These are phyloP conservation scores for Ceriops decandra DNA, from an alignment of 345 rosid genomes.

Conservation along the genomic window DNA sequence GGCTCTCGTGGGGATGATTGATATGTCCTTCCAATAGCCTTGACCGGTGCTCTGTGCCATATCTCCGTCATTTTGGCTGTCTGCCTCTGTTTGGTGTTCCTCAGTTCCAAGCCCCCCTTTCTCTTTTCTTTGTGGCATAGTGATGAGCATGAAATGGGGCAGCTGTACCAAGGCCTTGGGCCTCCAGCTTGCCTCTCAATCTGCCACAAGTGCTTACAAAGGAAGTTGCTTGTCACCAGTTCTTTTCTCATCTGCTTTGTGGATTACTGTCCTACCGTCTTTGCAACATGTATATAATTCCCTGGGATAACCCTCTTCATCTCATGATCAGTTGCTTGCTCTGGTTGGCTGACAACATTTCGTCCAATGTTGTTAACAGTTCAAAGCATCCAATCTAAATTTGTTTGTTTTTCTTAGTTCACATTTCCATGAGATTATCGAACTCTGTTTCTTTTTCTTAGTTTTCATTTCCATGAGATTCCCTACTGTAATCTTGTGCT, in stretches of 20 bases:
- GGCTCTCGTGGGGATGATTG: slow-evolving; percentile 52
- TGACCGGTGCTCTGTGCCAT: slow-evolving; percentile 37
- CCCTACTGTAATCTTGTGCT: slow-evolving; percentile 19
- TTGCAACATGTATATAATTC: slow-evolving; percentile 77
- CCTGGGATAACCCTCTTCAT: slow-evolving; percentile 49
- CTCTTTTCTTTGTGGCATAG: slow-evolving; percentile 64
- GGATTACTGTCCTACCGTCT: slow-evolving; percentile 79
- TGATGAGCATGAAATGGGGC: slow-evolving; percentile 89
- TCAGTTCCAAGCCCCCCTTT: slow-evolving; percentile 17
- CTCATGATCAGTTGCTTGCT: slow-evolving; percentile 39
- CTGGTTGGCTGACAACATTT: slow-evolving; percentile 30
- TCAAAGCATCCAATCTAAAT: slow-evolving; percentile 82
- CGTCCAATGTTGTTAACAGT: slow-evolving; percentile 37
- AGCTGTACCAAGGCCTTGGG: slow-evolving; percentile 59
- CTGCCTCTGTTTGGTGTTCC: slow-evolving; percentile 24
- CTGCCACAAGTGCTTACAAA: slow-evolving; percentile 62
- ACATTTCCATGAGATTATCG: slow-evolving; percentile 36
- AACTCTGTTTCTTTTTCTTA: slow-evolving; percentile 59
- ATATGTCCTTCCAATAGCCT: slow-evolving; percentile 60
- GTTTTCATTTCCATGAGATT: slow-evolving; percentile 37
- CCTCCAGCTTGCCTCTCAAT: slow-evolving; percentile 96
- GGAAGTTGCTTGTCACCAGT: slow-evolving; percentile 23
- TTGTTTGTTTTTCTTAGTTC: slow-evolving; percentile 52
- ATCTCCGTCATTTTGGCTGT: slow-evolving; percentile 35
- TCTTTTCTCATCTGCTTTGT: slow-evolving; percentile 43